Conservation (phyloP, 2,329 filamentous ascomycete genomes). For the Neurospora crassa region DNA sequence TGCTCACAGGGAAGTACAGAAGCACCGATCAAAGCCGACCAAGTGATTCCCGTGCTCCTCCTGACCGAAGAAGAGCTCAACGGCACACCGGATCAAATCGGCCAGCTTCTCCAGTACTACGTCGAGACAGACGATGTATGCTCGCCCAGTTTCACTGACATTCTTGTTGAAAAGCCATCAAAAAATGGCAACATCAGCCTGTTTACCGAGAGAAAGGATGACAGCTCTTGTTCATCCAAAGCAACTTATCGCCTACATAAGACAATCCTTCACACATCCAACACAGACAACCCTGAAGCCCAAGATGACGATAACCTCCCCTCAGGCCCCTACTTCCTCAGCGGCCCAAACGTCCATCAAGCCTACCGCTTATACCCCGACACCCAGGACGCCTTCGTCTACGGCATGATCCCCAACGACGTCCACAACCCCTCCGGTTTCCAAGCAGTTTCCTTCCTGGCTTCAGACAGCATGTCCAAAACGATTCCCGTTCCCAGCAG, state of each 20-base stretch:
- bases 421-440: slow-evolving; percentile 21
- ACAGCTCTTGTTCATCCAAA: background rate
- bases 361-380: slow-evolving; percentile 33
- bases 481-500: slow-evolving; percentile 11
- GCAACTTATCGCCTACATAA: background rate
- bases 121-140: slow-evolving; percentile 30
- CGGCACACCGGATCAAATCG: slow-evolving; percentile 21
- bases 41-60: slow-evolving; percentile 30
- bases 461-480: slow-evolving; percentile 17
- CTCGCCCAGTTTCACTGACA: slow-evolving; percentile 26
- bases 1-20: slow-evolving; percentile 28
- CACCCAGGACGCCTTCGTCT: slow-evolving; percentile 25
- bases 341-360: slow-evolving; percentile 31
- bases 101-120: slow-evolving; percentile 24
- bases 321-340: slow-evolving; percentile 31
- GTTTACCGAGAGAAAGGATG: background rate
- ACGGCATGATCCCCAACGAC: slow-evolving; percentile 29
- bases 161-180: slow-evolving; percentile 29
- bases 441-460: slow-evolving; percentile 20
- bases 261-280: slow-evolving; percentile 4
- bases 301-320: slow-evolving; percentile 12
- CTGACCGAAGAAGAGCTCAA: slow-evolving; percentile 29
- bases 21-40: slow-evolving; percentile 31
- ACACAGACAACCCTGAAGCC: background rate
- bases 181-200: background rate